Evolutionary conservation across 176 grass and related monocot species (phyloP).

Genomic region (Carex pumila): DNA sequence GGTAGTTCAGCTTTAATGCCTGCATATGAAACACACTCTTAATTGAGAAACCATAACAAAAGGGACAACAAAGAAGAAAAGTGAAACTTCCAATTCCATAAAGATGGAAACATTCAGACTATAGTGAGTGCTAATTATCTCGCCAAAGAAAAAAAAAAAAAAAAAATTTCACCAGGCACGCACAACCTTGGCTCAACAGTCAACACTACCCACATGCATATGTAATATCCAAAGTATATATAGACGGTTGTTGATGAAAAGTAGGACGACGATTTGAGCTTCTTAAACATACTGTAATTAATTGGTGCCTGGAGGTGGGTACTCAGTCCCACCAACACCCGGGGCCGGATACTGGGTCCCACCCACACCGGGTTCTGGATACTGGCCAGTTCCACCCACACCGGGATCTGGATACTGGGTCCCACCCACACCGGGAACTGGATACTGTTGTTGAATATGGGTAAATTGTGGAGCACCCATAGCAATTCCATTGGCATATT

Average conservation of each 20-base stretch:
- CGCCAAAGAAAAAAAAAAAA: background rate
- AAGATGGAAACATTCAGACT: background rate
- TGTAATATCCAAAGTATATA: background rate
- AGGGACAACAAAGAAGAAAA: background rate
- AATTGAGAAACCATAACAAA: background rate
- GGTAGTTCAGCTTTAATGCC: background rate
- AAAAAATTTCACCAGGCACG: background rate
- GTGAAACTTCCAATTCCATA: background rate
- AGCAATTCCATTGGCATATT: background rate
- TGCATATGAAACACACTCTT: background rate
- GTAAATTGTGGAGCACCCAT: background rate
- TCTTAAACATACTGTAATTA: background rate
- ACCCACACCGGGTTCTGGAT: too few relatives aligned
- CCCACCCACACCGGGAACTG: background rate
- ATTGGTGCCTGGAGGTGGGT: constrained; percentile 16
- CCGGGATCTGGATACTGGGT: background rate
- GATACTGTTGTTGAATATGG: background rate
- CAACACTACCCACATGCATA: background rate
- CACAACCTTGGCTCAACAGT: background rate
- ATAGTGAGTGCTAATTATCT: background rate
- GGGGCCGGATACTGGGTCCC: background rate
- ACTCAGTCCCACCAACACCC: background rate
- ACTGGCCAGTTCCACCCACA: too few relatives aligned
- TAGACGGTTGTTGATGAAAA: background rate
- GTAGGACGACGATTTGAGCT: background rate